A percentile compares a stretch with the other conserved stretches of the same genome.
These are phyloP conservation scores for Amphirosellinia nigrospora DNA, from an alignment of 495 filamentous ascomycete genomes.

Conservation along the genomic window DNA sequence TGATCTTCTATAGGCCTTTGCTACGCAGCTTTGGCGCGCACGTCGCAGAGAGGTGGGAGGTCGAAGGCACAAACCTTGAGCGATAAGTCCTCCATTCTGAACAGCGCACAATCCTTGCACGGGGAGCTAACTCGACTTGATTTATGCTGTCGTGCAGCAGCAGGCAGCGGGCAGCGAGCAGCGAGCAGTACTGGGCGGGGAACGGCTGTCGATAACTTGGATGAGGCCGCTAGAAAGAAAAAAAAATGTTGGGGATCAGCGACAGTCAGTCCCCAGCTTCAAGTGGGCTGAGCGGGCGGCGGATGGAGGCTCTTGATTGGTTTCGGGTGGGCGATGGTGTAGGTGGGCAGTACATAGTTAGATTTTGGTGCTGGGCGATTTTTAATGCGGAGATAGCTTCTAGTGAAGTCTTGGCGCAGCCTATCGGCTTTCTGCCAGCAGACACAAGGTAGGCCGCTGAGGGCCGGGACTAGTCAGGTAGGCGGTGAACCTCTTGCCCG, in stretches of 20 bases:
- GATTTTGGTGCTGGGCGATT: constrained; percentile 35
- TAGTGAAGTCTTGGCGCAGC: constrained; percentile 42
- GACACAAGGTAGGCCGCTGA: background rate
- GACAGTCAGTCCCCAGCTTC: background rate
- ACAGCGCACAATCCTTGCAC: background rate
- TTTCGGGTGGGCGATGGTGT: background rate
- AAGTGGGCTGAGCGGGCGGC: background rate
- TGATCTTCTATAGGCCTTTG: constrained; percentile 22
- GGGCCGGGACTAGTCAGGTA: background rate
- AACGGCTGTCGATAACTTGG: constrained; percentile 4
- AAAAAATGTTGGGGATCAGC: constrained; percentile 13
- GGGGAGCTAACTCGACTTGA: background rate
- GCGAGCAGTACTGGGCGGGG: background rate
- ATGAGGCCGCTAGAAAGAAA: constrained; percentile 22
- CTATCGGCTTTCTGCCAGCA: constrained; percentile 15
- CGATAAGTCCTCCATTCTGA: constrained; percentile 43
- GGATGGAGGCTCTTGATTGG: constrained; percentile 32
- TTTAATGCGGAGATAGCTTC: constrained; percentile 42
- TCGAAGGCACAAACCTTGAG: constrained; percentile 42
- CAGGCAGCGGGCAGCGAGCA: too few species aligned
- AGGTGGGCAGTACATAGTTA: constrained; percentile 20
- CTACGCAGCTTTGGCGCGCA: background rate
- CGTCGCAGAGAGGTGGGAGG: constrained; percentile 15
- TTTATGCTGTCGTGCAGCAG: too few species aligned
- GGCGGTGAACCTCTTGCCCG: background rate